Percentiles rank a stretch among this genome's conserved stretches.
Evolutionary conservation across 208 protist genomes (phyloP).

Genomic region (Sergeia podlipaevii): DNA sequence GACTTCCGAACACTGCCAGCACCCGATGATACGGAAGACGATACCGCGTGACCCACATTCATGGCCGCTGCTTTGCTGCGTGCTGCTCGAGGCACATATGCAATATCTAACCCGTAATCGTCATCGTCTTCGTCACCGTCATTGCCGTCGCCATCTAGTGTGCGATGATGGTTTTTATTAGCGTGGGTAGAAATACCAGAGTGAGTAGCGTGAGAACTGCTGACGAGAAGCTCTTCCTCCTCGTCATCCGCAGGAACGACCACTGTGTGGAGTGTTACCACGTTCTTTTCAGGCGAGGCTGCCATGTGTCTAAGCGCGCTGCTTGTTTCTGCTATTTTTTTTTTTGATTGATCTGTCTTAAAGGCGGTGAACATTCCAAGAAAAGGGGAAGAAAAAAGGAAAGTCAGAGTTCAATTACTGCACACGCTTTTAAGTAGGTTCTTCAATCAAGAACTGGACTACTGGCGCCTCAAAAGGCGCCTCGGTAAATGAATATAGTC

Average conservation of each 20-base stretch:
- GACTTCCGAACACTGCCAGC: too few species aligned
- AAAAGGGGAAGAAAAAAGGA: too few species aligned
- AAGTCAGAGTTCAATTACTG: too few species aligned
- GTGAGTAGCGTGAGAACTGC: background rate
- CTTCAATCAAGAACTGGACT: too few species aligned
- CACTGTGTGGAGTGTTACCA: slow-evolving; percentile 16
- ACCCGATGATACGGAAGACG: background rate
- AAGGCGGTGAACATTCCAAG: too few species aligned
- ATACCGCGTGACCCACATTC: background rate
- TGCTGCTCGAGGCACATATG: slow-evolving; percentile 31
- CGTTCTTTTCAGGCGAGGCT: slow-evolving; percentile 9
- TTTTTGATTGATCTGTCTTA: too few species aligned
- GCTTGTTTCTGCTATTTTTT: too few species aligned
- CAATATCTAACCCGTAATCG: slow-evolving; percentile 33
- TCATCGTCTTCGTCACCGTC: slow-evolving; percentile 19
- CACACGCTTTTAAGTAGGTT: too few species aligned
- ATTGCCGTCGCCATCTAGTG: background rate
- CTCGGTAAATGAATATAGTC: too few species aligned
- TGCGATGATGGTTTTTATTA: background rate
- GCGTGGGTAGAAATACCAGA: background rate
- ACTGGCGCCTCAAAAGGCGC: too few species aligned
- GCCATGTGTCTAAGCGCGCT: background rate
- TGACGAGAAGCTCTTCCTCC: slow-evolving; percentile 28
- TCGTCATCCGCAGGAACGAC: slow-evolving; percentile 30
- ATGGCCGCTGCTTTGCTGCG: background rate